Base-by-base conservation (phyloP, 2,329 filamentous ascomycete genomes). In the Aspergillus nomiae region DNA sequence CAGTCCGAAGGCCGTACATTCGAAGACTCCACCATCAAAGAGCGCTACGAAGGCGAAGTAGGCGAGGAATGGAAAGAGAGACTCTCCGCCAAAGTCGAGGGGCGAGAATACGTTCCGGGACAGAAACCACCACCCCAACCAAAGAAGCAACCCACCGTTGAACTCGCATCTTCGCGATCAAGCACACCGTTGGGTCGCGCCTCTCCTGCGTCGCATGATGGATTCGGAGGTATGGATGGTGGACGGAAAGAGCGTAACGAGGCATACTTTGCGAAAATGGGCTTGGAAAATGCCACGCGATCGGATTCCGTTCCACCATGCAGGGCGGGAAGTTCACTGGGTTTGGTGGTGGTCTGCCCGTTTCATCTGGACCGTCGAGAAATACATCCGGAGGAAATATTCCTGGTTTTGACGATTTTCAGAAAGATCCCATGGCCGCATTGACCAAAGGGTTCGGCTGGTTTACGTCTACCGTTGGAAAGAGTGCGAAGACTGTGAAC, bases 21-120 rank as follows among this genome's bases (percentile, higher is more conserved):
- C 85, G 93, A 96, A 70, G 91, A 93, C 70, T 92, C 90, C 16
- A 95, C 92, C 8, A 96, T 97, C 68, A 90, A 92, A 64, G 93
- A 97, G 78, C 84, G 94, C 61, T 98, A 98, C 76, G 90, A 93
- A 65, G 91, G 92, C 60, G 92, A 95, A 67, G 91, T 90, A 0
- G 94, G 94, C 60, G 94, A 97, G 78, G 94, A 97, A 81, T 98
- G 90, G 88, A 97, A 97, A 79, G 94, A 97, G 77, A 86, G 93
- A 65, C 79, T 98, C 67, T 89, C 88, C 38, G 92, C 91, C 71
- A 94, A 95, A 81, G 92, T 96, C 8, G 95, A 98, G 78, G 92
- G 91, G 14, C 86, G 86, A 63, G 92, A 96, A 69, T 98, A 96
- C 74, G 91, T 95, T 2, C 90, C 90, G 19, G 88, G 86, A 9